These are phyloP conservation scores for Lipomyces yamadae DNA, from an alignment of 805 yeast genomes.

Conservation along the genomic window DNA sequence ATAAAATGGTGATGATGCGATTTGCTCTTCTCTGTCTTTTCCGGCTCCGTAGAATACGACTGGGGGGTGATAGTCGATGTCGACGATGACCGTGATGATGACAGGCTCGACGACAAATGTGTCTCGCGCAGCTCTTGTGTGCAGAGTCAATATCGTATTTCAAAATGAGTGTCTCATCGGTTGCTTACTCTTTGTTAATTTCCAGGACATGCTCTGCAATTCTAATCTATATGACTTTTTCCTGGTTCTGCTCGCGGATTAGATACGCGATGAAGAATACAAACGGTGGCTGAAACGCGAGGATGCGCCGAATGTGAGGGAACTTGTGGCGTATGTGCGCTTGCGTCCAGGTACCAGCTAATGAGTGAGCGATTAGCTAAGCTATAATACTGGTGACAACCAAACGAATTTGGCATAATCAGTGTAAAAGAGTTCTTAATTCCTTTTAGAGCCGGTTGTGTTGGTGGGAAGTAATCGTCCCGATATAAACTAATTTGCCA, in stretches of 20 bases:
- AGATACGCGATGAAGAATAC: background rate
- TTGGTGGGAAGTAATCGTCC: no score
- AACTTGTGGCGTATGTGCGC: background rate
- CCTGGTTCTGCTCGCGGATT: background rate
- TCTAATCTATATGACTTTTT: background rate
- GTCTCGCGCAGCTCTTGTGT: constrained; percentile 49
- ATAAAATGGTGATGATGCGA: constrained; percentile 25
- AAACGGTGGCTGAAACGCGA: background rate
- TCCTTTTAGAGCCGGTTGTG: no score
- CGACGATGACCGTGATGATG: constrained; percentile 40
- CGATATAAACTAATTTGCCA: no score
- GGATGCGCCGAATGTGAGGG: background rate
- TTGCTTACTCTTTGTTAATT: constrained; percentile 51
- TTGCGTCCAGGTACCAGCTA: background rate
- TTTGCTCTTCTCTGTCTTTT: constrained; percentile 16
- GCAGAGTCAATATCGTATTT: background rate
- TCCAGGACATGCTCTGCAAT: constrained; percentile 47
- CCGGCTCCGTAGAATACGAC: constrained; percentile 16
- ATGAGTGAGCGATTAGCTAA: no score
- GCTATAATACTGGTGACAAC: background rate
- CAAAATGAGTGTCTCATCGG: background rate
- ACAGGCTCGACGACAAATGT: constrained; percentile 43
- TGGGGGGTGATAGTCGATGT: constrained; percentile 35
- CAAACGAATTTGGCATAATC: background rate
- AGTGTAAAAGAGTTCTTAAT: background rate